Evolutionary conservation across 257 asterid species (phyloP).

Genomic region (Schizonepeta tenuifolia): DNA sequence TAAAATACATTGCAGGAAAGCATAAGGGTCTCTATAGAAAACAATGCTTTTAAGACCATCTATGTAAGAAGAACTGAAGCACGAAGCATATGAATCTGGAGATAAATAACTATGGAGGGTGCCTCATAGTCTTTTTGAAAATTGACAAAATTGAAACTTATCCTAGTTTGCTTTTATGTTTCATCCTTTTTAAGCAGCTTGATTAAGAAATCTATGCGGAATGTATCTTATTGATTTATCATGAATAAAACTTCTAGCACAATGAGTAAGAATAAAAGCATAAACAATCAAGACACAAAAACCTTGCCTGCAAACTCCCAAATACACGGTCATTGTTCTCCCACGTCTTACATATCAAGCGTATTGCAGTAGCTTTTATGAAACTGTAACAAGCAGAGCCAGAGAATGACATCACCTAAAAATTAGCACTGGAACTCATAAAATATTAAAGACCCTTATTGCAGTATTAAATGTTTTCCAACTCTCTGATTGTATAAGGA

Average conservation of each 20-base stretch:
- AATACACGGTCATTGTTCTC: constrained; percentile 89
- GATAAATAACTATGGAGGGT: neutral
- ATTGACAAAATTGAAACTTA: too few species aligned
- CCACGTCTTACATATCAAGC: constrained; percentile 94
- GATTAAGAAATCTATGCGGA: neutral
- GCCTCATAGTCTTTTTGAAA: neutral
- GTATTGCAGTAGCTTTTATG: constrained; percentile 79
- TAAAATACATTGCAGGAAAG: neutral
- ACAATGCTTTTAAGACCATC: neutral
- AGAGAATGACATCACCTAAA: constrained; percentile 18
- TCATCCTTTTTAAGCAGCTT: constrained; percentile 9
- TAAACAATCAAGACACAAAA: constrained; percentile 25
- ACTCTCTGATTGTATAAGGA: neutral
- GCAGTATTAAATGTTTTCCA: neutral
- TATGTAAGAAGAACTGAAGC: neutral
- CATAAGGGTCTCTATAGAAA: neutral
- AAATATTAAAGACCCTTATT: constrained; percentile 7
- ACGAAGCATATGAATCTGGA: neutral
- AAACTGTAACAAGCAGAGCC: constrained; percentile 50
- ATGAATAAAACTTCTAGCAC: neutral
- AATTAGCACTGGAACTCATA: constrained; percentile 15
- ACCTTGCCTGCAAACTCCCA: constrained; percentile 86
- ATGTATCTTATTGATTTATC: constrained; percentile 14
- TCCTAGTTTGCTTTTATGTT: constrained; percentile 5
- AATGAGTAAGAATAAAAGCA: constrained; percentile 30